phyloP scores from a whole-genome alignment of 345 rosid species.

The Chamaenerion angustifolium region DNA sequence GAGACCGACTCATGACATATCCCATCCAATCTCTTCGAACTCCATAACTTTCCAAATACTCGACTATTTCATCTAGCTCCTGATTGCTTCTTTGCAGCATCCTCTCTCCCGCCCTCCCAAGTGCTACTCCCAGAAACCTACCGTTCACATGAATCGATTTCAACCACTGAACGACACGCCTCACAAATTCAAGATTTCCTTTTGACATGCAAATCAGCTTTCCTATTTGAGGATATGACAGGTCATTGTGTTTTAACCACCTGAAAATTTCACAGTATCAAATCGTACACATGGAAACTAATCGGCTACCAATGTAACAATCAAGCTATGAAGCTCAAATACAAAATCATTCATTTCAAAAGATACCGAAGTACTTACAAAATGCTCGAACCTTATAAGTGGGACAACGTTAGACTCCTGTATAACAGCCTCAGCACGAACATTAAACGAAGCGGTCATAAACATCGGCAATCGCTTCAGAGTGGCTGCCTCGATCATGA shows the following conservation, averaged over 20 bases:
- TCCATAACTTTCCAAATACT: conserved; percentile 58
- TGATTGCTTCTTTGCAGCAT: conserved; percentile 35
- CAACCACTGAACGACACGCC: conserved; percentile 49
- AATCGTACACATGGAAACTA: too few species aligned
- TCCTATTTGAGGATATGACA: conserved; percentile 63
- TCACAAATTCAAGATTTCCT: conserved; percentile 55
- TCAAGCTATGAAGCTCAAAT: not conserved
- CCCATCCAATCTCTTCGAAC: conserved; percentile 90
- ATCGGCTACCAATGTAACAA: not conserved
- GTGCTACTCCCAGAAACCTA: conserved; percentile 54
- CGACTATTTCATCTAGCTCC: conserved; percentile 50
- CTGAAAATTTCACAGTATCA: conserved; percentile 18
- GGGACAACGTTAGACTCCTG: conserved; percentile 55
- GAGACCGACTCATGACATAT: conserved; percentile 59
- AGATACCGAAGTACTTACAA: not conserved
- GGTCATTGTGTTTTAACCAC: conserved; percentile 83
- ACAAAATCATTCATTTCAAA: not conserved
- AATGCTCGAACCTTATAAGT: conserved; percentile 44
- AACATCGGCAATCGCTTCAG: conserved; percentile 52
- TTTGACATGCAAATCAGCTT: conserved; percentile 55
- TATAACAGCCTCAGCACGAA: conserved; percentile 45
- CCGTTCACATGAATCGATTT: conserved; percentile 65
- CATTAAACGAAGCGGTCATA: conserved; percentile 32
- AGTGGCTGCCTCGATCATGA: conserved; percentile 74
- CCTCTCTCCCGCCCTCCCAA: conserved; percentile 48